Base-by-base conservation (phyloP, 2,329 filamentous ascomycete genomes). In the Macrophomina phaseolina region DNA sequence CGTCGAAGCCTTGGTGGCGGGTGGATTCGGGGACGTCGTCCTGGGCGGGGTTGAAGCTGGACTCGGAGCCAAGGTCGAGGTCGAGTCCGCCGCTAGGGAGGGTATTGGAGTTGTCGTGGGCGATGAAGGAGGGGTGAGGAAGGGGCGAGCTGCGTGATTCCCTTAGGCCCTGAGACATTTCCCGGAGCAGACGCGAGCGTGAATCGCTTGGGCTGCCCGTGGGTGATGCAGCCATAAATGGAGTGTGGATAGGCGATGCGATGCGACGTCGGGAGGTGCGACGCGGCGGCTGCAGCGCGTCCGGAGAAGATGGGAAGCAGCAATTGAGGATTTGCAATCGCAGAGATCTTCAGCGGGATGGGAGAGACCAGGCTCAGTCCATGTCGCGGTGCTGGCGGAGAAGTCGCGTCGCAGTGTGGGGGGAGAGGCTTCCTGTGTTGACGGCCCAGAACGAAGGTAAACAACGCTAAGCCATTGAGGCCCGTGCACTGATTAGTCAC, bases 21-120 rank as follows among this genome's bases (percentile, higher is more conserved):
- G 79, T 81, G 45, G 79, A 81, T 71, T 75, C 74, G 56, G 78
- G 68, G 40, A 76, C 69, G 62, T 80, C 76, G 28, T 76, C 65
- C 12, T 30, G 52, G 30, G 70, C 68, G 16, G 70, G 69, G 46
- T 73, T 74, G 68, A 67, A 67, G 38, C 56, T 67, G 48, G 78
- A 73, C 67, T 76, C 49, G 36, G 64, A 72, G 69, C 73, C 74
- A 68, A 77, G 77, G 7, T 67, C 62, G 64, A 67, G 51, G 5
- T 67, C 62, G 64, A 67, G 34, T 61, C 72, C 69, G 52, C 46
- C 60, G 71, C 66, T 70, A 40, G 73, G 72, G 34, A 76, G 75
- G 62, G 71, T 71, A 51, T 74, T 64, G 3, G 49, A 49, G 49
- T 68, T 46, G 64, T 67, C 51, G 66, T 78, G 23, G 75, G 75